A percentile compares a stretch with the other conserved stretches of the same genome.
Conservation (phyloP, 1,284 basidiomycete genomes). For the Ustilago hordei region DNA sequence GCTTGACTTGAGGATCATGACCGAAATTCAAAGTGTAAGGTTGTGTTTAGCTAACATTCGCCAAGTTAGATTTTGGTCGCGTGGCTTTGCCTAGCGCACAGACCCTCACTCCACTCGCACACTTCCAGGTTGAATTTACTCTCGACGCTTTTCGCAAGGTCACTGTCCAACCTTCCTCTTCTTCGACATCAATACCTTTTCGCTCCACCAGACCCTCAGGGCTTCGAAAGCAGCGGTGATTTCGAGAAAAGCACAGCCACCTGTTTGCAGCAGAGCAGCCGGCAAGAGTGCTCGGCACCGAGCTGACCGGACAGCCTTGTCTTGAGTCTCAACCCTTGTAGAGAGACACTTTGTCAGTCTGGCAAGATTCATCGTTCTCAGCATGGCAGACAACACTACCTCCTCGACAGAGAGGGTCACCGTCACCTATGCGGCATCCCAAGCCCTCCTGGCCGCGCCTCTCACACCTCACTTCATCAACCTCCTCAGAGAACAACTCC, state of each 20-base stretch:
- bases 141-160: background rate
- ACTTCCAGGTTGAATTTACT: background rate
- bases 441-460: slow-evolving; percentile 52
- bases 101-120: background rate
- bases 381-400: slow-evolving; percentile 23
- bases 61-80: background rate
- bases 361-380: background rate
- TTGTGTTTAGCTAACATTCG: no score
- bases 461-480: slow-evolving; percentile 54
- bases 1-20: background rate
- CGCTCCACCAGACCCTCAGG: no score
- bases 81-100: background rate
- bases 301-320: no score
- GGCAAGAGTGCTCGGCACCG: no score
- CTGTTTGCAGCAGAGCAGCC: background rate
- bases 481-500: slow-evolving; percentile 60
- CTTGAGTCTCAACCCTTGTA: no score
- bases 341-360: no score
- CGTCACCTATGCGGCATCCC: slow-evolving; percentile 64
- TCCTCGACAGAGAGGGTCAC: slow-evolving; percentile 46
- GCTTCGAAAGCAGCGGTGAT: no score
- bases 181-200: background rate
- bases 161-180: background rate
- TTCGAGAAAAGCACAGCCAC: background rate
- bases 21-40: no score